Evolutionary conservation across 108 stramenopile species (phyloP), one percentile per base, ranked within the genome.

Genomic region (Craspedostauros australis): DNA sequence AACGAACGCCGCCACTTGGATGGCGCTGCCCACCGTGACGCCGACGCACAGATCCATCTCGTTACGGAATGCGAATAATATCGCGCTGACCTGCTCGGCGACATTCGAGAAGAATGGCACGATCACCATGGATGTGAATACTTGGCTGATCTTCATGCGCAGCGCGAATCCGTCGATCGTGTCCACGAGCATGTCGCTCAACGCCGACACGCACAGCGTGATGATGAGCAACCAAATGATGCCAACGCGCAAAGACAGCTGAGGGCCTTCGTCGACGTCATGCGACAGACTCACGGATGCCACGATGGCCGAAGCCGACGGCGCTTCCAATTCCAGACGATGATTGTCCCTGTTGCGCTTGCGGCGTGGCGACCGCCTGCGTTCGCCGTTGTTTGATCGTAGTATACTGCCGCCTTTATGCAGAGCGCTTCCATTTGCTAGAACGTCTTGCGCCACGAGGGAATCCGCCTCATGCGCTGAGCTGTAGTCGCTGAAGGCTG

Each of bases 11-110:
- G 89, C 89, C 28, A 95, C 94, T 66, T 99, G 98, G 39, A 95
- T 93, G 8, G 93, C 87, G 47, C 90, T 93, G 0, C 98, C 98
- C 2, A 97, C 88, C 0, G 96, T 96, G 0, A 99, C 88, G 14
- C 95, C 98, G 33, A 99, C 73, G 34, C 91, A 86, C 23, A 99
- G 70, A 78, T 97, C 96, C 96, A 97, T 95, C 69, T 97, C 95
- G 64, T 95, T 91, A 39, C 88, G 79, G 58, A 80, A 93, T 0
- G 93, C 96, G 68, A 97, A 95, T 23, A 95, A 70, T 9, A 97
- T 62, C 1, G 93, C 96, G 34, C 88, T 82, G 7, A 95, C 90
- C 72, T 99, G 98, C 61, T 99, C 98, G 0, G 95, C 96, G 15
- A 96, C 92, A 50, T 99, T 99, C 7, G 95, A 94, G 57, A 99